Evolutionary conservation across 495 filamentous ascomycete genomes (phyloP), one percentile per base, ranked within the genome.

Genomic region (Tetracladium setigerum): DNA sequence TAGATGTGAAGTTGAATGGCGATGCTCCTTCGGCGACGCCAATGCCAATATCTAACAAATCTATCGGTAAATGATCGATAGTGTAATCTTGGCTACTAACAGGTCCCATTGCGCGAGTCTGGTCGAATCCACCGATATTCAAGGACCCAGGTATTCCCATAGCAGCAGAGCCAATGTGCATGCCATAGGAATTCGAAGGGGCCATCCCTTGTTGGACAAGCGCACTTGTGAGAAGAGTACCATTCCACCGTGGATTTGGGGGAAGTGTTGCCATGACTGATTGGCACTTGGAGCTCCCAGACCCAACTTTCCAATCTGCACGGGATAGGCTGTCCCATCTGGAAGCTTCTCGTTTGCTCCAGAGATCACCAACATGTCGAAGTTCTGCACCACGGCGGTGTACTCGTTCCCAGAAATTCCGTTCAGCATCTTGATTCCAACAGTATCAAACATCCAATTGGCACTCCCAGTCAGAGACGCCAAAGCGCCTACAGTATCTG

Each of bases 81-180:
- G 30, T n/a, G 44, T 59, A 61, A 8, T 30, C 13, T 40, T 53
- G 50, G 12, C 44, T 44, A 1, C 22, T 46, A 8, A 62, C 50
- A 1, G 53, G 30, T 0, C 52, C 56, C 13, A 59, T 10, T 4
- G 45, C 49, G 14, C 59, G 37, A 38, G 35, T 56, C 38, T 69
- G 62, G 50, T 79, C 72, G 54, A 73, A 79, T 0, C 76, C 74
- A 4, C 76, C 76, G 36, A 73, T 65, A 19, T 66, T 49, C 33
- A 77, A 56, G 4, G 67, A 74, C 1, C 66, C 72, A 5, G 61
- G 45, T 46, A 73, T 66, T 3, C 50, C 47, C 8, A 62, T 60
- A 5, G 53, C 44, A 3, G 56, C 70, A 2, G 73, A 73, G 7
- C 77, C 76, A 34, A 79, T 69, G 51, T 79, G 77, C 54, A 81